A percentile compares a stretch with the other conserved stretches of the same genome.
phyloP scores from a whole-genome alignment of 179 eudicot genomes.

The Drosera spatulata region DNA sequence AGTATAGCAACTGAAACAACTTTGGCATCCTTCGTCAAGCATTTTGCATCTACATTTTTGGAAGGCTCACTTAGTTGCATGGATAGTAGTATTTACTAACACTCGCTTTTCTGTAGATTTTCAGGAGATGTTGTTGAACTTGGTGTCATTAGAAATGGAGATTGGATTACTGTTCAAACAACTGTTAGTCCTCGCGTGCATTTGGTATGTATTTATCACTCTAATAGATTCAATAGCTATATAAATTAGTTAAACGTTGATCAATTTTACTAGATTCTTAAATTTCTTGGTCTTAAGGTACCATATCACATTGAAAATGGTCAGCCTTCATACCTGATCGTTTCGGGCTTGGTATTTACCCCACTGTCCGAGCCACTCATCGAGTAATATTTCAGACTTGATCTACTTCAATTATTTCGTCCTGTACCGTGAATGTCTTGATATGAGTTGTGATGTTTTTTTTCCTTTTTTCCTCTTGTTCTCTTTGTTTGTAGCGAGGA shows the following conservation, averaged over 20 bases:
- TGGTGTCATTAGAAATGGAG: conserved; percentile 78
- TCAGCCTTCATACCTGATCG: conserved; percentile 85
- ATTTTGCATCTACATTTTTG: too few species aligned
- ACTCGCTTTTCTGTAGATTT: conserved; percentile 25
- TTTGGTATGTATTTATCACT: conserved; percentile 44
- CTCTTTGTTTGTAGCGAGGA: conserved; percentile 11
- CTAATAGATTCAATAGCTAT: neutral
- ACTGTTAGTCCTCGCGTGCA: conserved; percentile 68
- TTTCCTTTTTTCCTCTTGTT: too few species aligned
- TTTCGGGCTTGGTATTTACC: conserved; percentile 94
- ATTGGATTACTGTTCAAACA: conserved; percentile 59
- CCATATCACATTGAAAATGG: conserved; percentile 91
- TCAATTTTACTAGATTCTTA: too few species aligned
- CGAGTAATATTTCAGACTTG: conserved; percentile 33
- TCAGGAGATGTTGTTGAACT: conserved; percentile 84
- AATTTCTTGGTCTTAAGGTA: conserved; percentile 35
- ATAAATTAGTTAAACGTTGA: neutral
- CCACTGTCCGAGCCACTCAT: conserved; percentile 91
- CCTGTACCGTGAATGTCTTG: too few species aligned
- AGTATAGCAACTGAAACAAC: too few species aligned
- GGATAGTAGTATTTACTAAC: too few species aligned
- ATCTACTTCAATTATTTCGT: too few species aligned
- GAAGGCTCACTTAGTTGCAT: too few species aligned
- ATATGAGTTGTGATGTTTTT: too few species aligned
- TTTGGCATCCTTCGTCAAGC: too few species aligned